Base-by-base conservation (phyloP, 169 alveolate species). In the Neospora caninum region DNA sequence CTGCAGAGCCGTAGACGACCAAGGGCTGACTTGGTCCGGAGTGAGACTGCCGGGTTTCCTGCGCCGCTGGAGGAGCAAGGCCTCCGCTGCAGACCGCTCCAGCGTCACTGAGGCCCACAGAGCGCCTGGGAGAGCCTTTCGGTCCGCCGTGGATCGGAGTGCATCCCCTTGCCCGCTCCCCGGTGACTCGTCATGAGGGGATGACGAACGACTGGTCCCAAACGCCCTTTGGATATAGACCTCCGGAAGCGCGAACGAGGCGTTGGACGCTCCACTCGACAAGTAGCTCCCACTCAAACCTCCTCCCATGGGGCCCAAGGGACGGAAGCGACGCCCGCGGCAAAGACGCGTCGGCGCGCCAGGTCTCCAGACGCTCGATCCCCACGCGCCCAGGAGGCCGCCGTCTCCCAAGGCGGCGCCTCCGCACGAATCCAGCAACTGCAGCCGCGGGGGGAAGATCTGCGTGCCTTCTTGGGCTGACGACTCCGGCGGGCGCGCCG, bases 171-270 rank as follows among this genome's bases (percentile, higher is more conserved):
- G 73, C 73, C n/a, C 73, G 73, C 73, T 22, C 34, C 1, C 31
- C 13, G 45, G 13, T 43, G 1, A 10, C 45, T 78, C 86, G 0
- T n/a, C 86, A n/a, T 2, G 39, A 18, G 45, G 39, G 45, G 86
- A 38, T 16, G 86, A 13, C 13, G 29, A 7, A 43, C 86, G 86
- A 78, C 86, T 38, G 42, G 64, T 31, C 34, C 38, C n/a, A 67
- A 82, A 82, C 39, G 89, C 89, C 20, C 67, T 41, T 27, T 82
- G 89, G 29, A 82, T 36, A 27, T 82, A 82, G 54, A 31, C 89
- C 89, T 82, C 89, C 4, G 89, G 89, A 38, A 82, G 67, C 31
- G 89, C 53, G 25, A 82, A 82, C 0, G 89, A 82, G 22, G 64
- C 89, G 41, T 43, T 42, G 31, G 89, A 82, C 53, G 89, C 89